Percentiles rank a stretch among this genome's conserved stretches.
Conservation (phyloP, 2,329 filamentous ascomycete species). For the Stemphylium lycopersici region DNA sequence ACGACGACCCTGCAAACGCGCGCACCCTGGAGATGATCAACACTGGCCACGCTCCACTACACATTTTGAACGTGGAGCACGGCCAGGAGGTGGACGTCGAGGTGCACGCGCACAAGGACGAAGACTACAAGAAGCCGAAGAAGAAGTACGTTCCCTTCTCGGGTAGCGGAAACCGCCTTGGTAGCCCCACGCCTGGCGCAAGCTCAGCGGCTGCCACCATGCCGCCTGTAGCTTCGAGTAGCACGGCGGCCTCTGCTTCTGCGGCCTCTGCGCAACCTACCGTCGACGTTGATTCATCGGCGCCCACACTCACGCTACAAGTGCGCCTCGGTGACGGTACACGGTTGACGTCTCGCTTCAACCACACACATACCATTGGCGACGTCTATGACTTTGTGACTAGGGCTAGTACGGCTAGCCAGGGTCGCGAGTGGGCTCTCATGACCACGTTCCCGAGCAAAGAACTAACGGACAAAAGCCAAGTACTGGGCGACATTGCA, state of each 20-base stretch:
- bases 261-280: slow-evolving; percentile 50
- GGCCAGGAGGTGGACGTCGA: slow-evolving; percentile 81
- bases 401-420: slow-evolving; percentile 64
- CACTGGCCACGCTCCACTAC: slow-evolving; percentile 74
- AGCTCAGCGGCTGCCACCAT: slow-evolving; percentile 46
- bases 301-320: slow-evolving; percentile 72
- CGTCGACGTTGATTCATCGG: slow-evolving; percentile 66
- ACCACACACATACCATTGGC: slow-evolving; percentile 76
- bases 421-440: slow-evolving; percentile 70
- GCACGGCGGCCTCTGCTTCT: slow-evolving; percentile 30
- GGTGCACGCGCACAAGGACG: slow-evolving; percentile 73
- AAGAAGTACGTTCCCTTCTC: slow-evolving; percentile 78
- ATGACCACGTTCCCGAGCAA: slow-evolving; percentile 85
- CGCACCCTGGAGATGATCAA: slow-evolving; percentile 77
- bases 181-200: slow-evolving; percentile 73
- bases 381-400: slow-evolving; percentile 79
- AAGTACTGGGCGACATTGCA: slow-evolving; percentile 54
- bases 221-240: slow-evolving; percentile 43
- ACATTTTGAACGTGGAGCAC: slow-evolving; percentile 76
- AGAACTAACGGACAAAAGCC: slow-evolving; percentile 72
- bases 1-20: slow-evolving; percentile 78
- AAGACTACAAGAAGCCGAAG: slow-evolving; percentile 75
- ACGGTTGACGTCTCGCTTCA: slow-evolving; percentile 79
- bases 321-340: slow-evolving; percentile 81
- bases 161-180: slow-evolving; percentile 74